Percentiles rank a stretch among this genome's conserved stretches.
Conservation (phyloP, 148 eudicot species). For the Cornus kousa region DNA sequence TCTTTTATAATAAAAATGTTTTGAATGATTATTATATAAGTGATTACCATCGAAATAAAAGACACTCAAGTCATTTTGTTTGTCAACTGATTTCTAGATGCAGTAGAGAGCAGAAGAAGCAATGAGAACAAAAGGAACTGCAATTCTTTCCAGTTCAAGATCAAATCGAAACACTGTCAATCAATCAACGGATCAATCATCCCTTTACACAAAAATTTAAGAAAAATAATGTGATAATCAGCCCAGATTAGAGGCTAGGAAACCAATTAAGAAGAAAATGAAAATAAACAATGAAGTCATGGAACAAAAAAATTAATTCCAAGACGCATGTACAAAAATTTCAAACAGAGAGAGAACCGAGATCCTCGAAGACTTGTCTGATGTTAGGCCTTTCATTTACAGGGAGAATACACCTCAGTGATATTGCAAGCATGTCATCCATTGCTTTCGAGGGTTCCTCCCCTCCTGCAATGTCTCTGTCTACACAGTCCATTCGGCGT, state of each 20-base stretch:
- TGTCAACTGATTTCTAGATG: too few species aligned
- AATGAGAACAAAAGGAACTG: constrained; percentile 4
- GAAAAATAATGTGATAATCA: constrained; percentile 50
- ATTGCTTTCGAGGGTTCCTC: constrained; percentile 69
- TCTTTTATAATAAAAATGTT: too few species aligned
- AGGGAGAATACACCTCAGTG: constrained; percentile 83
- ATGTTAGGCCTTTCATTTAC: constrained; percentile 92
- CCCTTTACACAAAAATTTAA: constrained; percentile 76
- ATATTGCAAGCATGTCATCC: constrained; percentile 78
- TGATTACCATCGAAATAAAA: too few species aligned
- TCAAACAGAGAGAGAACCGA: constrained; percentile 66
- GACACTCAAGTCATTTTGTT: too few species aligned
- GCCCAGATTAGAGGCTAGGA: constrained; percentile 51
- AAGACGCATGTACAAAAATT: constrained; percentile 52
- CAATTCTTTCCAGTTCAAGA: constrained; percentile 31
- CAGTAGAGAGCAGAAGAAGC: neutral
- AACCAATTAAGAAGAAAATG: constrained; percentile 29
- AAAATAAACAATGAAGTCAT: constrained; percentile 22
- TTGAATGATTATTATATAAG: too few species aligned
- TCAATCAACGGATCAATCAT: constrained; percentile 73
- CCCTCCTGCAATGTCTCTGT: constrained; percentile 68
- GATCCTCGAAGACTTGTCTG: constrained; percentile 68
- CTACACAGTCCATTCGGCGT: constrained; percentile 79
- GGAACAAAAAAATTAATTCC: constrained; percentile 21
- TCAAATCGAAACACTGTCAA: constrained; percentile 35